These are phyloP conservation scores for Boletales sp. DNA, from an alignment of 768 basidiomycete genomes.

Conservation along the genomic window DNA sequence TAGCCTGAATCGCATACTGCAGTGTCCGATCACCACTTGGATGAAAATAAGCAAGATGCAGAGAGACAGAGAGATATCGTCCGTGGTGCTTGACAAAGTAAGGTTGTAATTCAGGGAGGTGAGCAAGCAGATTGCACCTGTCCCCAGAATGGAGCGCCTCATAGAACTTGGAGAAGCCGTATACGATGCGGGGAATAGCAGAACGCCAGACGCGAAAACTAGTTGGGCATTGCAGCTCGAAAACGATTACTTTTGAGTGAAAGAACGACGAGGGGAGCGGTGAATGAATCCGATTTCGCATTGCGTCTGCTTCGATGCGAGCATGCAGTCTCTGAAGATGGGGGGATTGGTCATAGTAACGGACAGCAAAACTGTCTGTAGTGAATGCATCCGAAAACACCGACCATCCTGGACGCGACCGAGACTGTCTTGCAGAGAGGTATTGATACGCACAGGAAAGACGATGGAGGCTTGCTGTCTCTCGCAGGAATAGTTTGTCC, in stretches of 20 bases:
- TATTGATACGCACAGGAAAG: not conserved
- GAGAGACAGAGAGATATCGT: too few species aligned
- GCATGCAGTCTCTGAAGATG: not conserved
- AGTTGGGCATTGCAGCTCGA: slow-evolving; percentile 37
- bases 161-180: too few species aligned
- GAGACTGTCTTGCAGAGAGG: not conserved
- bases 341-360: not conserved
- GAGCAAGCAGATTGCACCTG: not conserved
- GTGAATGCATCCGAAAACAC: not conserved
- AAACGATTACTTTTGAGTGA: slow-evolving; percentile 28
- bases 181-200: slow-evolving; percentile 18
- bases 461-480: not conserved
- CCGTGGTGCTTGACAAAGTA: not conserved
- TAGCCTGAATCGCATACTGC: too few species aligned
- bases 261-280: not conserved
- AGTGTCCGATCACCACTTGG: too few species aligned
- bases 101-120: slow-evolving; percentile 24
- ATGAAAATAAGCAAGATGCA: too few species aligned
- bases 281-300: not conserved
- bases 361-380: not conserved
- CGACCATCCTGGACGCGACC: not conserved
- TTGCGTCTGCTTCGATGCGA: not conserved
- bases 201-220: slow-evolving; percentile 38
- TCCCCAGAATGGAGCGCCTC: too few species aligned
- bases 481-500: slow-evolving; percentile 25